These are phyloP conservation scores for Pleurotus tuoliensis DNA, from an alignment of 768 basidiomycete genomes.

Conservation along the genomic window DNA sequence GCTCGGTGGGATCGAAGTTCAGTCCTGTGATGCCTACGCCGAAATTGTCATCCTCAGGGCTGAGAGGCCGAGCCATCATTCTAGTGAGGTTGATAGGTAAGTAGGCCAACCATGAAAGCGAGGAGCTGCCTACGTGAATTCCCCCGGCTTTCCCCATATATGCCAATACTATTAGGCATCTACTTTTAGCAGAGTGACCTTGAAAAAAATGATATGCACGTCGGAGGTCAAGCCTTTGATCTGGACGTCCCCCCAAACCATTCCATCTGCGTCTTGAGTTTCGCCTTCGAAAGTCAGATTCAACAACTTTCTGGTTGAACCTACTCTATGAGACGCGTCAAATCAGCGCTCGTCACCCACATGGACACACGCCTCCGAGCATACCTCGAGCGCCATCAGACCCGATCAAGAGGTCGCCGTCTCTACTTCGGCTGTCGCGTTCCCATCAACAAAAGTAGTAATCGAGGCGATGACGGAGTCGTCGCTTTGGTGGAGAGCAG, in stretches of 20 bases:
- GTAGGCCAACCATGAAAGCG: not conserved
- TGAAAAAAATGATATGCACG: constrained; percentile 5
- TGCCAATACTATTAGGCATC: constrained; percentile 14
- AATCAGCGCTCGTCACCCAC: not conserved
- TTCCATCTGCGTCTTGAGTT: constrained; percentile 19
- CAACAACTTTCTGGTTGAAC: constrained; percentile 15
- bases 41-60: constrained; percentile 9
- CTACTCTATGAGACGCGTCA: constrained; percentile 1
- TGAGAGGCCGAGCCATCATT: constrained; percentile 14
- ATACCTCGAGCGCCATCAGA: constrained; percentile 18
- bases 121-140: constrained; percentile 11
- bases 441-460: constrained; percentile 8
- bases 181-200: not conserved
- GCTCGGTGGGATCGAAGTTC: constrained; percentile 14
- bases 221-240: constrained; percentile 16
- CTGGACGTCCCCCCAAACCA: constrained; percentile 21
- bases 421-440: constrained; percentile 10
- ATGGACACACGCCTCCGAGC: not conserved
- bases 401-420: constrained; percentile 11
- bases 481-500: constrained; percentile 11
- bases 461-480: constrained; percentile 13
- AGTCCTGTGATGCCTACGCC: constrained; percentile 16
- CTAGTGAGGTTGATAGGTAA: constrained; percentile 3
- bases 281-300: constrained; percentile 19
- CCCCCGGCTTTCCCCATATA: constrained; percentile 16